These are phyloP conservation scores for Ulota crispa DNA, from an alignment of 225 moss, liverwort and hornwort genomes.

Conservation along the genomic window DNA sequence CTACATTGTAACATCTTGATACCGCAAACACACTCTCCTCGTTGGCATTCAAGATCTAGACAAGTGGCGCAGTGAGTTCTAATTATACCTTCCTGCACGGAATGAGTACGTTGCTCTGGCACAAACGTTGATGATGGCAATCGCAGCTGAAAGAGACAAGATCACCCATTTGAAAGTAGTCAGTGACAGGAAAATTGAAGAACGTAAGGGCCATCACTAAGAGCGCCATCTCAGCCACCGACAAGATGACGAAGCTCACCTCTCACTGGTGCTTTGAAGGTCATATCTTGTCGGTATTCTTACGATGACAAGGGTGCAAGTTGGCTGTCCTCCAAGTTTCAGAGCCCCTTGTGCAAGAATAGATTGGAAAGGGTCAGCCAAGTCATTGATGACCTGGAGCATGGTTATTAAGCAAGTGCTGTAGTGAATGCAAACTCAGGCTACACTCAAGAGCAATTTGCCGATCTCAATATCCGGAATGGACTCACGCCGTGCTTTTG, in stretches of 20 bases:
- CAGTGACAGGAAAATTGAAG: neutral
- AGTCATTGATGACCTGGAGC: neutral
- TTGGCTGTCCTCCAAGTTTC: neutral
- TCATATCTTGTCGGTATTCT: constrained; percentile 22
- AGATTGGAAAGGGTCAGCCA: neutral
- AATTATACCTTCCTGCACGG: neutral
- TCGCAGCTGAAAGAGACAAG: neutral
- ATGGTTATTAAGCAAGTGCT: neutral
- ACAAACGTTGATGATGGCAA: constrained; percentile 11
- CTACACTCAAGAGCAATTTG: neutral
- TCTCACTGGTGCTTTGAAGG: neutral
- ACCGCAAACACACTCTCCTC: neutral
- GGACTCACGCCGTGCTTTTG: neutral
- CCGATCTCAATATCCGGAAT: neutral
- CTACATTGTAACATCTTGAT: neutral
- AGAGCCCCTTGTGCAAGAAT: neutral
- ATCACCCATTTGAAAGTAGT: neutral
- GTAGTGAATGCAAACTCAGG: neutral
- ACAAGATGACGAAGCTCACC: neutral
- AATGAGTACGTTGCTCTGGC: neutral
- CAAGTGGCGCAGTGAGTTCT: neutral
- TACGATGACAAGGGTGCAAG: neutral
- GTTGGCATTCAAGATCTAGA: neutral
- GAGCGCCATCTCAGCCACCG: constrained; percentile 11
- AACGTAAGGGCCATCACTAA: neutral